Evolutionary conservation across 2,329 filamentous ascomycete genomes (phyloP).

Genomic region (Parastagonospora avenae): DNA sequence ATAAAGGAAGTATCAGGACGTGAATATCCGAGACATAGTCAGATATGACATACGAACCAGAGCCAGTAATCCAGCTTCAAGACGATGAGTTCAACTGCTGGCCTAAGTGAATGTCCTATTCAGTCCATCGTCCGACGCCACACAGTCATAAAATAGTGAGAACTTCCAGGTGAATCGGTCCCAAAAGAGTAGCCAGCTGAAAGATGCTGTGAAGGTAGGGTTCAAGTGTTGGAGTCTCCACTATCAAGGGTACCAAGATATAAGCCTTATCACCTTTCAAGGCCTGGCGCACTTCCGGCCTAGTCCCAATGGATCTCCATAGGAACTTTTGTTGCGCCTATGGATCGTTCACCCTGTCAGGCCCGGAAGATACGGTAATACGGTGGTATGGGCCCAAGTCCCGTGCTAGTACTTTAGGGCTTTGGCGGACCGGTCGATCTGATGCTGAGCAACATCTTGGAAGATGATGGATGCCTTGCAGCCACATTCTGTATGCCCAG

Average conservation of each 20-base stretch:
- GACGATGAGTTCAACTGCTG: conserved; percentile 9
- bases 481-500: conserved; percentile 13
- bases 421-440: conserved; percentile 26
- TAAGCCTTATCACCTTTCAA: conserved; percentile 11
- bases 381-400: conserved; percentile 10
- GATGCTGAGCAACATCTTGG: conserved; percentile 6
- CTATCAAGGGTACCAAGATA: conserved; percentile 3
- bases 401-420: conserved; percentile 12
- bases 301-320: neutral
- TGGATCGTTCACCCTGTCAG: conserved; percentile 16
- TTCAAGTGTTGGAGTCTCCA: conserved; percentile 15
- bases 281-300: neutral
- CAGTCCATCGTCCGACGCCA: conserved; percentile 24
- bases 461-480: conserved; percentile 5
- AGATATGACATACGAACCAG: no score
- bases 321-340: conserved; percentile 10
- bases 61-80: neutral
- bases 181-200: conserved; percentile 12
- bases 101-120: conserved; percentile 1
- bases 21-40: no score
- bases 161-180: conserved; percentile 3
- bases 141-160: conserved; percentile 13
- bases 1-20: no score
- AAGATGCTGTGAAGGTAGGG: conserved; percentile 4
- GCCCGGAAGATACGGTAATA: conserved; percentile 12